phyloP scores from a whole-genome alignment of 1,284 basidiomycete genomes.

The Cystobasidiaceae sp. region DNA sequence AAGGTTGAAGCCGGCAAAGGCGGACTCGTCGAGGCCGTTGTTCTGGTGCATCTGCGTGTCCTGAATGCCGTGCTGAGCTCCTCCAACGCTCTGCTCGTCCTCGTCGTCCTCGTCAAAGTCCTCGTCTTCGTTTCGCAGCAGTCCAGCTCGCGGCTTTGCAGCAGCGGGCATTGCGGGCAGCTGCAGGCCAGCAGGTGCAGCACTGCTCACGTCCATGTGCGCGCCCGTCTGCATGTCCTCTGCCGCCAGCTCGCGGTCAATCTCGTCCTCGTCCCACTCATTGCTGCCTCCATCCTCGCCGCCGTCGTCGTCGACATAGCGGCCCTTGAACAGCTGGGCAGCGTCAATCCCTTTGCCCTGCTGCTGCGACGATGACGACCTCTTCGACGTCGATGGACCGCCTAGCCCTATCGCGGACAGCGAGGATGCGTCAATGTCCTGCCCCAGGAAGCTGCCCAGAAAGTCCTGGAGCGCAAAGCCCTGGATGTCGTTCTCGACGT shows the following conservation, averaged over 20 bases:
- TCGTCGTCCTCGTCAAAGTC: slow-evolving; percentile 51
- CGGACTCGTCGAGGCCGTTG: background rate
- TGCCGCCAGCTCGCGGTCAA: slow-evolving; percentile 72
- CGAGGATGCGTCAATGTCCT: slow-evolving; percentile 40
- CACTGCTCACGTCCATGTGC: too few species aligned
- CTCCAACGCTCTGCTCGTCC: slow-evolving; percentile 41
- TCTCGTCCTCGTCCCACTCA: too few species aligned
- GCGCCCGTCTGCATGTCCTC: too few species aligned
- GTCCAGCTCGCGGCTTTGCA: slow-evolving; percentile 5
- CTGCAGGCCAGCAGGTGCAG: too few species aligned
- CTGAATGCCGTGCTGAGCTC: background rate
- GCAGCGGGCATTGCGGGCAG: slow-evolving; percentile 41
- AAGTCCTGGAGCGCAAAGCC: slow-evolving; percentile 45
- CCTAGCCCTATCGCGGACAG: slow-evolving; percentile 43
- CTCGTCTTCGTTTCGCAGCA: slow-evolving; percentile 52
- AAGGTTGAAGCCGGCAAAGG: slow-evolving; percentile 1
- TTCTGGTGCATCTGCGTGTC: background rate
- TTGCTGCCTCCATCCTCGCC: slow-evolving; percentile 65
- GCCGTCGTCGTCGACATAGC: slow-evolving; percentile 55
- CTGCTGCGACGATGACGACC: slow-evolving; percentile 31
- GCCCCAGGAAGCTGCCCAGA: slow-evolving; percentile 35
- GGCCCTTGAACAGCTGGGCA: slow-evolving; percentile 47
- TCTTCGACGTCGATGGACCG: slow-evolving; percentile 44
- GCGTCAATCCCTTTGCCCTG: slow-evolving; percentile 42
- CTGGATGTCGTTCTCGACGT: slow-evolving; percentile 36